Evolutionary conservation across 345 rosid genomes (phyloP).

Genomic region (Aquilaria malaccensis): DNA sequence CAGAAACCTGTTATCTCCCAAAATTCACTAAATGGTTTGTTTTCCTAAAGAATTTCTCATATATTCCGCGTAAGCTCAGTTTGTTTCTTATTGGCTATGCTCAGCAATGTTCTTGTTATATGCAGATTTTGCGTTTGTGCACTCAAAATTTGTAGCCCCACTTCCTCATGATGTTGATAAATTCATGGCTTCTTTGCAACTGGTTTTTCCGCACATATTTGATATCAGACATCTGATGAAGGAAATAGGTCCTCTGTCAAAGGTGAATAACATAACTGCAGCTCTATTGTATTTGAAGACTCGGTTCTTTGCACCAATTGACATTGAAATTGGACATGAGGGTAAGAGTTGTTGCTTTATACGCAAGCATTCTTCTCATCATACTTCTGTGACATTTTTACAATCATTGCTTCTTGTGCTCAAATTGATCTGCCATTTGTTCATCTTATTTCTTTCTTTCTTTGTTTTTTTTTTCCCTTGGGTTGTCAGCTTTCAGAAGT

Average conservation of each 20-base stretch:
- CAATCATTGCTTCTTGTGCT: neutral
- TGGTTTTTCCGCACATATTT: slow-evolving; percentile 54
- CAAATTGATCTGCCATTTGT: neutral
- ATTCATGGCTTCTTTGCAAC: slow-evolving; percentile 38
- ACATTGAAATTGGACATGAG: slow-evolving; percentile 52
- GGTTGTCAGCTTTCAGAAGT: slow-evolving; percentile 26
- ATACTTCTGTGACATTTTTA: neutral
- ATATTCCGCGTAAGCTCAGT: neutral
- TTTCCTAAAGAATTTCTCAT: slow-evolving; percentile 16
- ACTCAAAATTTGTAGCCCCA: slow-evolving; percentile 70
- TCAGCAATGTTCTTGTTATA: slow-evolving; percentile 4
- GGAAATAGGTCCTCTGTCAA: slow-evolving; percentile 43
- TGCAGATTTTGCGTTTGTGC: slow-evolving; percentile 75
- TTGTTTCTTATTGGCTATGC: neutral
- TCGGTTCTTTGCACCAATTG: slow-evolving; percentile 49
- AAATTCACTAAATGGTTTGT: slow-evolving; percentile 75
- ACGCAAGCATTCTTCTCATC: neutral
- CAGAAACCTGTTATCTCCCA: slow-evolving; percentile 72
- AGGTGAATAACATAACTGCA: slow-evolving; percentile 36
- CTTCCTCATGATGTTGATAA: slow-evolving; percentile 64
- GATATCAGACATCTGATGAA: slow-evolving; percentile 69
- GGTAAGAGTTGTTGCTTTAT: slow-evolving; percentile 36
- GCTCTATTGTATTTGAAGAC: slow-evolving; percentile 49
- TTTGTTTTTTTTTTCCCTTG: neutral
- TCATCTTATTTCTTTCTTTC: slow-evolving; percentile 8